Percentiles rank a stretch among this genome's conserved stretches.
Conservation (phyloP, 2,329 filamentous ascomycete genomes). For the Juglanconis oblonga region DNA sequence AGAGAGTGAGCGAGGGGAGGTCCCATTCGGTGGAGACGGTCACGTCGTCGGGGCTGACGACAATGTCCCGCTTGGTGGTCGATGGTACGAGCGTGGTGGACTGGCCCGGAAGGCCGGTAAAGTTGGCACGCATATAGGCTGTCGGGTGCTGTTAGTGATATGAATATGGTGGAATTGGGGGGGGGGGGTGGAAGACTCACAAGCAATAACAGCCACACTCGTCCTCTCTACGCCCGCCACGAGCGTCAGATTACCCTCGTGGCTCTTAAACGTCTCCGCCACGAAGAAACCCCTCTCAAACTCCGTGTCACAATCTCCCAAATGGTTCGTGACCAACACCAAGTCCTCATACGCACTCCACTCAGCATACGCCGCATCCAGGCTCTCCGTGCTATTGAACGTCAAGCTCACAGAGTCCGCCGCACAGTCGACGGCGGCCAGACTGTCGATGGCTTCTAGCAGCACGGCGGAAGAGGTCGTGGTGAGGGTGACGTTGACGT, state of each 20-base stretch:
- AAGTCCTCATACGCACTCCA: slow-evolving; percentile 9
- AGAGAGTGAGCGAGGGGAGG: slow-evolving; percentile 3
- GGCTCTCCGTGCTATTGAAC: slow-evolving; percentile 3
- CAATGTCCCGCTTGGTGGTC: not conserved
- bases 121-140: slow-evolving; percentile 14
- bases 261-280: not conserved
- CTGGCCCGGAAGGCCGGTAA: slow-evolving; percentile 5
- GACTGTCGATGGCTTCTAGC: slow-evolving; percentile 7
- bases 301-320: slow-evolving; percentile 13
- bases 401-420: slow-evolving; percentile 3
- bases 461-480: slow-evolving; percentile 3
- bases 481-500: slow-evolving; percentile 9
- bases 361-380: slow-evolving; percentile 1
- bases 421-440: slow-evolving; percentile 7
- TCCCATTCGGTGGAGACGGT: slow-evolving; percentile 6
- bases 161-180: too few species aligned
- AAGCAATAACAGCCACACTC: not conserved
- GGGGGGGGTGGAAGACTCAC: not conserved
- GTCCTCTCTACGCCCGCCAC: slow-evolving; percentile 8
- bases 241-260: not conserved
- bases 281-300: slow-evolving; percentile 14
- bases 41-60: slow-evolving; percentile 1
- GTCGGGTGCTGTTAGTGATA: not conserved
- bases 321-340: slow-evolving; percentile 10
- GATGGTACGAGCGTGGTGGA: not conserved